Percentiles rank a stretch among this genome's conserved stretches.
Evolutionary conservation across 2,329 filamentous ascomycete species (phyloP).

Genomic region (Fusarium equiseti): DNA sequence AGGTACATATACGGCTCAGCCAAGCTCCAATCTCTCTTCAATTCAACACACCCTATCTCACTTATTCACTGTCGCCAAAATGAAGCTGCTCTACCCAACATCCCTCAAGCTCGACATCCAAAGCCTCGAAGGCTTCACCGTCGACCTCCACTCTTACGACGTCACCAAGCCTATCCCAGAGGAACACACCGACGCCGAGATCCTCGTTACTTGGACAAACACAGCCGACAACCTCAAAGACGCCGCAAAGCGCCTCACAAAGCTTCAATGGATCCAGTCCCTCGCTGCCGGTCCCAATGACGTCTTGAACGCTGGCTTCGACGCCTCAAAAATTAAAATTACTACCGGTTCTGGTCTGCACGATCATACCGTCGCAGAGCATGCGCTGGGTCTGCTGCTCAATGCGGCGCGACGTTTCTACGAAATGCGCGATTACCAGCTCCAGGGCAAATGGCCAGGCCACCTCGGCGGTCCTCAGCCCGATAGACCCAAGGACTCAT

Average conservation of each 20-base stretch:
- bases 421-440: conserved; percentile 73
- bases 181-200: conserved; percentile 68
- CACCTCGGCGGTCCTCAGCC: conserved; percentile 73
- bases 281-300: conserved; percentile 76
- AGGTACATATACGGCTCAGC: conserved; percentile 36
- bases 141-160: conserved; percentile 70
- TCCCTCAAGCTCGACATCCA: conserved; percentile 68
- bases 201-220: conserved; percentile 74
- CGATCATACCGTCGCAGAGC: conserved; percentile 74
- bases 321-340: conserved; percentile 61
- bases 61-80: conserved; percentile 41
- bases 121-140: conserved; percentile 69
- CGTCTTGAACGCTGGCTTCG: conserved; percentile 71
- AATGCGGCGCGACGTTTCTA: conserved; percentile 68
- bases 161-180: conserved; percentile 67
- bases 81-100: conserved; percentile 77
- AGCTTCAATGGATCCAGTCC: conserved; percentile 74
- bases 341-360: conserved; percentile 74
- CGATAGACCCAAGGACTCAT: conserved; percentile 66
- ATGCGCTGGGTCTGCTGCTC: conserved; percentile 70
- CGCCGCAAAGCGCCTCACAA: conserved; percentile 65
- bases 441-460: conserved; percentile 67
- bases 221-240: conserved; percentile 68
- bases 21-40: neutral
- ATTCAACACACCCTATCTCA: neutral